These are phyloP conservation scores for Hyaloperonospora arabidopsidis DNA, from an alignment of 352 stramenopile genomes.

Conservation along the genomic window DNA sequence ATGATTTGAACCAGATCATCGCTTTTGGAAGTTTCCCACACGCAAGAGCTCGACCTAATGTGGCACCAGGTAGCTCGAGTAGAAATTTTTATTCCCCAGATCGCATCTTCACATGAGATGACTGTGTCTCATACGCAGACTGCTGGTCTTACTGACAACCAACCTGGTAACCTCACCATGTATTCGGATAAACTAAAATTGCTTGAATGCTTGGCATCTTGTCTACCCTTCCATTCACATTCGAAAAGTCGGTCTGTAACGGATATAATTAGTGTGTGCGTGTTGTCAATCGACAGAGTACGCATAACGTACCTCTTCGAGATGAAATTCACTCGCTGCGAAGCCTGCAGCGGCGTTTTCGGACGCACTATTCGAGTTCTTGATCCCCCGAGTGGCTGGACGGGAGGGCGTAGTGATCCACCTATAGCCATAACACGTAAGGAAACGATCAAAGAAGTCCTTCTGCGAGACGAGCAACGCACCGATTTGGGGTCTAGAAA, in stretches of 20 bases:
- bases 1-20: too few species aligned
- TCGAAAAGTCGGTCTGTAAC: slow-evolving; percentile 26
- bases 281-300: not conserved
- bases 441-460: slow-evolving; percentile 1
- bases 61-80: too few species aligned
- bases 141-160: too few species aligned
- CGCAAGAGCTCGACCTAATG: too few species aligned
- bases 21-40: too few species aligned
- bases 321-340: slow-evolving; percentile 52
- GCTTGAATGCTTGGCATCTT: too few species aligned
- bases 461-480: slow-evolving; percentile 2
- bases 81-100: too few species aligned
- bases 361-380: slow-evolving; percentile 54
- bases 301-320: slow-evolving; percentile 41
- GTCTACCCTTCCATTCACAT: slow-evolving; percentile 17
- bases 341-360: slow-evolving; percentile 61
- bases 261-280: not conserved
- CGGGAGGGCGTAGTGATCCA: slow-evolving; percentile 20
- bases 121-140: too few species aligned
- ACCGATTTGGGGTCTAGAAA: slow-evolving; percentile 56
- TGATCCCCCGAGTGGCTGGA: slow-evolving; percentile 36
- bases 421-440: slow-evolving; percentile 10
- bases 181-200: too few species aligned
- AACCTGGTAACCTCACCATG: too few species aligned
- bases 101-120: too few species aligned